Evolutionary conservation across 2,329 filamentous ascomycete species (phyloP).

Genomic region (Fusarium papillatum): DNA sequence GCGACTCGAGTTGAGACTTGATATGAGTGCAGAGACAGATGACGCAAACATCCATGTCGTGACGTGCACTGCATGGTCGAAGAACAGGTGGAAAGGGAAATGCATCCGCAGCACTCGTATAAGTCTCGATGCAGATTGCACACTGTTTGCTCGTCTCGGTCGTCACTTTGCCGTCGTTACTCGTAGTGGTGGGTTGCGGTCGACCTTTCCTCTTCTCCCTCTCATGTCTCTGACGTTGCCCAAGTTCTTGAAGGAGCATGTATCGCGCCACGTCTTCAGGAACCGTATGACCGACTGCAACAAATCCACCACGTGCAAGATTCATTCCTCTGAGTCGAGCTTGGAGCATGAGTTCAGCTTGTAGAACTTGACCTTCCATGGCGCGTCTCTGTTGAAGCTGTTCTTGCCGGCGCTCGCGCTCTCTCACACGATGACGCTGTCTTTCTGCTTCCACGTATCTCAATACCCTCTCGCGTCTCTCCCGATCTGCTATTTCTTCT

Average conservation of each 20-base stretch:
- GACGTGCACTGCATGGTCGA: background rate
- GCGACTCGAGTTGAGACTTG: background rate
- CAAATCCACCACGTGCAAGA: too few species aligned
- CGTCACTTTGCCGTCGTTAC: rapidly evolving
- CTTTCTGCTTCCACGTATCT: background rate
- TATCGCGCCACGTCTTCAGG: background rate
- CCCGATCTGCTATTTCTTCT: background rate
- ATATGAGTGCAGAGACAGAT: background rate
- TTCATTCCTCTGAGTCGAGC: too few species aligned
- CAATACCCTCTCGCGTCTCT: background rate
- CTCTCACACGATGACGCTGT: background rate
- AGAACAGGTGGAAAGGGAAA: background rate
- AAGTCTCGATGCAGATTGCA: background rate
- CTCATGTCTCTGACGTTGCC: background rate
- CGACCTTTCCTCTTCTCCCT: background rate
- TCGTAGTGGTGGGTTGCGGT: background rate
- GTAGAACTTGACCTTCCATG: background rate
- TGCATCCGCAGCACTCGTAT: background rate
- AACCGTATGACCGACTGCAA: too few species aligned
- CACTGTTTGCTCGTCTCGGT: background rate
- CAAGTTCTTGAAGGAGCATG: background rate
- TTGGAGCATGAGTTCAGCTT: too few species aligned
- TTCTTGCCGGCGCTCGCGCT: background rate
- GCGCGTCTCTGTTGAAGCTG: background rate
- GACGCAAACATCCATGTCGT: background rate